Evolutionary conservation across 169 alveolate genomes (phyloP).

Genomic region (Plasmodium sp.): DNA sequence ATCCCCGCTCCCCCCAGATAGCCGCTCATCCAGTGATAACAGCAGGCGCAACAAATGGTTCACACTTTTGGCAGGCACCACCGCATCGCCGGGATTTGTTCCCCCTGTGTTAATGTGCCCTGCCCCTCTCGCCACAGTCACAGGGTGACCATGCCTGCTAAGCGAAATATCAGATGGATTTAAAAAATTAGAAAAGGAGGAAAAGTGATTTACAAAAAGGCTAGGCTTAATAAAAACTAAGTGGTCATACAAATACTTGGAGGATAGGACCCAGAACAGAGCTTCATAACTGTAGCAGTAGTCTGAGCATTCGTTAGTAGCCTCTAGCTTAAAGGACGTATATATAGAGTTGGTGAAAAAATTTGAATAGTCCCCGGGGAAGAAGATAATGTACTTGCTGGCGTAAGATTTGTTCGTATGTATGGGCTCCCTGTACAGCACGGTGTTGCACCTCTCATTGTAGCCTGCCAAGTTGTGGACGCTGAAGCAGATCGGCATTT

Average conservation of each 20-base stretch:
- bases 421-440: constrained; percentile 68
- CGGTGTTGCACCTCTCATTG: constrained; percentile 21
- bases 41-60: constrained; percentile 25
- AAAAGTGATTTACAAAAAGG: constrained; percentile 22
- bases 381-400: constrained; percentile 39
- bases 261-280: constrained; percentile 54
- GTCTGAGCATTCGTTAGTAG: constrained; percentile 25
- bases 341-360: constrained; percentile 51
- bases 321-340: constrained; percentile 13
- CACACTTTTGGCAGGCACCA: constrained; percentile 8
- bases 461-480: constrained; percentile 27
- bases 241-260: constrained; percentile 53
- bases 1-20: background rate
- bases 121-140: background rate
- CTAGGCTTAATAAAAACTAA: constrained; percentile 58
- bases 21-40: constrained; percentile 22
- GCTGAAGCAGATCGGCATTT: constrained; percentile 66
- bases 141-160: background rate
- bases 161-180: constrained; percentile 1
- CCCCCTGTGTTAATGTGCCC: background rate
- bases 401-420: background rate
- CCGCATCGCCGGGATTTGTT: background rate
- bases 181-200: constrained; percentile 40
- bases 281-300: constrained; percentile 72
- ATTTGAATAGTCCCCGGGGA: constrained; percentile 69